phyloP scores from a whole-genome alignment of 768 basidiomycete species.

The Kwoniella heveanensis region DNA sequence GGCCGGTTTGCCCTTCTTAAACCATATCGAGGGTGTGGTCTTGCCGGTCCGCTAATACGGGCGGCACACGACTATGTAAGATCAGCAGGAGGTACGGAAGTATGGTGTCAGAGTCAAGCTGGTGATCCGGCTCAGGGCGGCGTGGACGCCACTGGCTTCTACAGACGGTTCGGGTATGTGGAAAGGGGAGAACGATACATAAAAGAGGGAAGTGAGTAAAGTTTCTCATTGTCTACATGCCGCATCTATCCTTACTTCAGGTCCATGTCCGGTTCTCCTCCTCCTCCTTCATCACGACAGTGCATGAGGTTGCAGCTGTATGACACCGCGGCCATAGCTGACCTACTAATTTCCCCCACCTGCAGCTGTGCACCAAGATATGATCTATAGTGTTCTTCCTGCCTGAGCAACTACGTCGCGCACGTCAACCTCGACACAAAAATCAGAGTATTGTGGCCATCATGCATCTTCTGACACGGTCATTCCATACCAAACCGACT shows the following conservation, averaged over 20 bases:
- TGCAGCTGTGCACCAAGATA: conserved; percentile 17
- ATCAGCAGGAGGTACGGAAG: conserved; percentile 20
- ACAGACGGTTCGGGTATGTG: conserved; percentile 23
- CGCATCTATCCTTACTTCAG: too few relatives aligned
- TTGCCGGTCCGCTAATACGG: conserved; percentile 20
- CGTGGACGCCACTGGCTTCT: conserved; percentile 29
- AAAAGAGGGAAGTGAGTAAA: conserved; percentile 32
- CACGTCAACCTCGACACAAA: too few relatives aligned
- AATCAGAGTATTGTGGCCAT: too few relatives aligned
- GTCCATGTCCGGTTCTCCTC: too few relatives aligned
- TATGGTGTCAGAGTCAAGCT: conserved; percentile 29
- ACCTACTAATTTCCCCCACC: too few relatives aligned
- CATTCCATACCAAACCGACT: too few relatives aligned
- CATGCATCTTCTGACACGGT: too few relatives aligned
- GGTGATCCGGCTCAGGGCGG: conserved; percentile 16
- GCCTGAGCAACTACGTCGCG: too few relatives aligned
- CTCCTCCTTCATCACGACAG: too few relatives aligned
- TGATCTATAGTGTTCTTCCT: conserved; percentile 4
- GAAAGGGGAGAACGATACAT: conserved; percentile 22
- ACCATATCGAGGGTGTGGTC: conserved; percentile 20
- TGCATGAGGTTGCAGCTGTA: too few relatives aligned
- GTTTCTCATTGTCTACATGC: too few relatives aligned
- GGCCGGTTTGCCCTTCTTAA: conserved; percentile 27
- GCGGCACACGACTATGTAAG: conserved; percentile 28
- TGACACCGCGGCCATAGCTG: too few relatives aligned